phyloP scores from a whole-genome alignment of 768 basidiomycete genomes.

The Lentinula raphanica region DNA sequence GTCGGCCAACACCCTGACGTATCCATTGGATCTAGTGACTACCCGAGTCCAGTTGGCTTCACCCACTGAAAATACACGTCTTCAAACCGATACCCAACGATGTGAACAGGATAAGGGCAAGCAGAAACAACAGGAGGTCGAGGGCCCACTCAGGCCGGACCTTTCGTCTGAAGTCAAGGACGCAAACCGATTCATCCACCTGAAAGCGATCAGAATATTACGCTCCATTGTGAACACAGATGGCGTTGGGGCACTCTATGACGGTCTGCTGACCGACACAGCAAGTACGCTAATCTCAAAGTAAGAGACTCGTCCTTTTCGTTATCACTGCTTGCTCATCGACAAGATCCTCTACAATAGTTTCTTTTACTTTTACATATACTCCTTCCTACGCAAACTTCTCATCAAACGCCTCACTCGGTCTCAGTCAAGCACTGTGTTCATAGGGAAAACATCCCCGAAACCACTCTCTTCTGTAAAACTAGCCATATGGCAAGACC shows the following conservation, averaged over 20 bases:
- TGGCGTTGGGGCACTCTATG: slow-evolving; percentile 43
- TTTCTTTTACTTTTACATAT: slow-evolving; percentile 58
- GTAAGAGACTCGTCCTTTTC: slow-evolving; percentile 23
- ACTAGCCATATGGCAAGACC: slow-evolving; percentile 40
- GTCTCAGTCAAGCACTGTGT: neutral
- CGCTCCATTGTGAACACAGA: slow-evolving; percentile 30
- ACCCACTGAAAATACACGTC: slow-evolving; percentile 8
- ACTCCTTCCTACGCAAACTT: slow-evolving; percentile 37
- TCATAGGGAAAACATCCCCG: neutral
- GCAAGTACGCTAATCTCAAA: slow-evolving; percentile 50
- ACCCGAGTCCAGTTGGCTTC: slow-evolving; percentile 42
- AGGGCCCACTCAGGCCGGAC: too few species aligned
- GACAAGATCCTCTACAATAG: slow-evolving; percentile 20
- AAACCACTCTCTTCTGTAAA: slow-evolving; percentile 21
- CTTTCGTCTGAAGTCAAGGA: neutral
- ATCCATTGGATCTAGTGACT: slow-evolving; percentile 55
- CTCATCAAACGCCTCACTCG: neutral
- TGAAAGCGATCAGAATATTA: slow-evolving; percentile 33
- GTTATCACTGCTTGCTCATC: neutral
- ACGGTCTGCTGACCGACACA: slow-evolving; percentile 47
- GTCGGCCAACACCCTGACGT: slow-evolving; percentile 45
- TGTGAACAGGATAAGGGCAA: neutral
- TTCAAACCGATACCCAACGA: neutral
- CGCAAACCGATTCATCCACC: slow-evolving; percentile 19
- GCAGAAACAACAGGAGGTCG: neutral